phyloP scores from a whole-genome alignment of 768 basidiomycete genomes.

The Chalciporus chontae region DNA sequence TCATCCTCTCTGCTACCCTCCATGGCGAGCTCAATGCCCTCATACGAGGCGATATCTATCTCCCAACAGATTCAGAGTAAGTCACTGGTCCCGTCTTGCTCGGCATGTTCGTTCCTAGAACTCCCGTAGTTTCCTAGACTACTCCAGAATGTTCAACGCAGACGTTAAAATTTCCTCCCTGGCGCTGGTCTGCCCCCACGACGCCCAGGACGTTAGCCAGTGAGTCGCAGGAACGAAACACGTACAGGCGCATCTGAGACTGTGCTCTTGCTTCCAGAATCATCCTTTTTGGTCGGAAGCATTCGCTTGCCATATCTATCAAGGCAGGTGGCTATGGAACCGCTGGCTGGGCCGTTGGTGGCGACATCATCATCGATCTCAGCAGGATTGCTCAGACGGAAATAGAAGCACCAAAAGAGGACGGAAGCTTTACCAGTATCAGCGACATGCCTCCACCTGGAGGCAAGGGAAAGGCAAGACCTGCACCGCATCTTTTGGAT shows the following conservation, averaged over 20 bases:
- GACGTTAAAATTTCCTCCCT: slow-evolving; percentile 58
- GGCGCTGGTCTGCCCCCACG: slow-evolving; percentile 68
- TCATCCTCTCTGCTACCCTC: slow-evolving; percentile 24
- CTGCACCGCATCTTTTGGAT: slow-evolving; percentile 6
- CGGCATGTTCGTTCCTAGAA: not conserved
- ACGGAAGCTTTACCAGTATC: slow-evolving; percentile 59
- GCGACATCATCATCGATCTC: slow-evolving; percentile 83
- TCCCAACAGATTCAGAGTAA: slow-evolving; percentile 42
- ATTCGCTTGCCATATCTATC: slow-evolving; percentile 70
- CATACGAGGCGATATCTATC: slow-evolving; percentile 47
- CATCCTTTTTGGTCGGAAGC: slow-evolving; percentile 68
- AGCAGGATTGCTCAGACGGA: slow-evolving; percentile 63
- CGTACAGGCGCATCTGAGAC: slow-evolving; percentile 7
- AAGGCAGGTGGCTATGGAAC: slow-evolving; percentile 92
- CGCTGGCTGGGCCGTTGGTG: slow-evolving; percentile 84
- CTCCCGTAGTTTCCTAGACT: slow-evolving; percentile 24
- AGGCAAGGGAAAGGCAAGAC: slow-evolving; percentile 53
- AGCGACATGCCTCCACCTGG: slow-evolving; percentile 48
- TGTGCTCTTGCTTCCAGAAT: slow-evolving; percentile 38
- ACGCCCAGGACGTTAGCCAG: slow-evolving; percentile 81
- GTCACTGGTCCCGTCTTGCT: not conserved
- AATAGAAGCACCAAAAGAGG: slow-evolving; percentile 55
- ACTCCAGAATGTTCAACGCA: slow-evolving; percentile 67
- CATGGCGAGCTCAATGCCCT: slow-evolving; percentile 44
- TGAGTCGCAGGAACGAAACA: slow-evolving; percentile 36